phyloP scores from a whole-genome alignment of 129 eudicot genomes.

The Tanacetum coccineum region DNA sequence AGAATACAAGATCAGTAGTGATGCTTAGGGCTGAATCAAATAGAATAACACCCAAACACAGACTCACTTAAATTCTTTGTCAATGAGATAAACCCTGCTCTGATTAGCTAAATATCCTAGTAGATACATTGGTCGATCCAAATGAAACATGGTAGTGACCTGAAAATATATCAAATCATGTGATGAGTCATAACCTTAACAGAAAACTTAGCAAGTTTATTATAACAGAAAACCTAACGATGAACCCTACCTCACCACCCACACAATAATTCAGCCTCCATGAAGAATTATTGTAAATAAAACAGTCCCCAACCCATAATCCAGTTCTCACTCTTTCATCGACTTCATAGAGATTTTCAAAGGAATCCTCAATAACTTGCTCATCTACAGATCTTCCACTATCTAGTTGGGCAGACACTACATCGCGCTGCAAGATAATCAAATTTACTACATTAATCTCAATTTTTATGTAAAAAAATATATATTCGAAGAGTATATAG shows the following conservation, averaged over 20 bases:
- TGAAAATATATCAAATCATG: conserved; percentile 27
- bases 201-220: too few species aligned
- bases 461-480: neutral
- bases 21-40: conserved; percentile 16
- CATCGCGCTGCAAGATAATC: conserved; percentile 72
- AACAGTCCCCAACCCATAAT: conserved; percentile 98
- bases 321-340: conserved; percentile 95
- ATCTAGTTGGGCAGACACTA: conserved; percentile 81
- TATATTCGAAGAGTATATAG: conserved; percentile 1
- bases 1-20: conserved; percentile 7
- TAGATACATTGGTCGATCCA: conserved; percentile 98
- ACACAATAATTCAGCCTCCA: conserved; percentile 99
- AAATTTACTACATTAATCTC: conserved; percentile 5
- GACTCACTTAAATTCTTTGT: conserved; percentile 97
- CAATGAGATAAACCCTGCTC: conserved; percentile 90
- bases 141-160: conserved; percentile 99
- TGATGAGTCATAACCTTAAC: neutral
- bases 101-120: conserved; percentile 95
- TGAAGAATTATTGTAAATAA: conserved; percentile 88
- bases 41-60: neutral
- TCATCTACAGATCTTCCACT: conserved; percentile 92
- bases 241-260: conserved; percentile 86
- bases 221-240: neutral
- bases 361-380: conserved; percentile 90
- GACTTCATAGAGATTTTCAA: conserved; percentile 80